Evolutionary conservation across 371 early-diverging fungal genomes (phyloP).

Genomic region (Umbelopsis sp.): DNA sequence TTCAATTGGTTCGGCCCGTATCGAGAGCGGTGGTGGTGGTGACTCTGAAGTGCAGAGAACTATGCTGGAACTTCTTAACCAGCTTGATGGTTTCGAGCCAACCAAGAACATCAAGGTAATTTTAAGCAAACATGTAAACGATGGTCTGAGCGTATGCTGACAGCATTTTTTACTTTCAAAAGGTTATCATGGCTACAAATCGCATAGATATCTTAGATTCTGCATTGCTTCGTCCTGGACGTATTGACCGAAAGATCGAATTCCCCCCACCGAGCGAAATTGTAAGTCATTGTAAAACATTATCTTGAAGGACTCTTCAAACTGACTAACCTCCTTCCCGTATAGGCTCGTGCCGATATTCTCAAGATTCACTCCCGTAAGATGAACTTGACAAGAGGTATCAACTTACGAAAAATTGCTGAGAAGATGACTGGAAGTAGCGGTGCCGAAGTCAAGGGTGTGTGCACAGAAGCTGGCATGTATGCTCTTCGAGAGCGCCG

Average conservation of each 20-base stretch:
- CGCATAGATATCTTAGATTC: constrained; percentile 99
- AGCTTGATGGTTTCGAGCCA: constrained; percentile 99
- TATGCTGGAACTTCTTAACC: constrained; percentile 25
- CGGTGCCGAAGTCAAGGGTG: constrained; percentile 80
- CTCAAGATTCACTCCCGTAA: constrained; percentile 99
- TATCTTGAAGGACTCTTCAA: neutral
- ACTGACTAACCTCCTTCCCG: neutral
- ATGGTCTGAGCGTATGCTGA: neutral
- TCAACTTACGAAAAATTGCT: constrained; percentile 98
- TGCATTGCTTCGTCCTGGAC: constrained; percentile 98
- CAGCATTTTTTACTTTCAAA: neutral
- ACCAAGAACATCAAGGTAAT: constrained; percentile 97
- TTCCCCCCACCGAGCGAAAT: constrained; percentile 93
- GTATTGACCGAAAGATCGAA: constrained; percentile 99
- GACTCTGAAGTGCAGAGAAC: constrained; percentile 97
- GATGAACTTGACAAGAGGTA: constrained; percentile 98
- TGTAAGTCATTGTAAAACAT: constrained; percentile 30
- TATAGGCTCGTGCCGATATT: constrained; percentile 95
- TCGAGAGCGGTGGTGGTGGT: constrained; percentile 95
- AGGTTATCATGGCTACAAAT: constrained; percentile 59
- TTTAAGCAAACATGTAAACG: neutral
- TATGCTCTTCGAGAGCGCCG: constrained; percentile 99
- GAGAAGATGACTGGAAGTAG: constrained; percentile 99
- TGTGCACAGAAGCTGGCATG: constrained; percentile 99
- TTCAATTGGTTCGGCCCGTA: constrained; percentile 99